These are phyloP conservation scores for Cyphellophora europaea DNA, from an alignment of 2,329 filamentous ascomycete species.

Conservation along the genomic window DNA sequence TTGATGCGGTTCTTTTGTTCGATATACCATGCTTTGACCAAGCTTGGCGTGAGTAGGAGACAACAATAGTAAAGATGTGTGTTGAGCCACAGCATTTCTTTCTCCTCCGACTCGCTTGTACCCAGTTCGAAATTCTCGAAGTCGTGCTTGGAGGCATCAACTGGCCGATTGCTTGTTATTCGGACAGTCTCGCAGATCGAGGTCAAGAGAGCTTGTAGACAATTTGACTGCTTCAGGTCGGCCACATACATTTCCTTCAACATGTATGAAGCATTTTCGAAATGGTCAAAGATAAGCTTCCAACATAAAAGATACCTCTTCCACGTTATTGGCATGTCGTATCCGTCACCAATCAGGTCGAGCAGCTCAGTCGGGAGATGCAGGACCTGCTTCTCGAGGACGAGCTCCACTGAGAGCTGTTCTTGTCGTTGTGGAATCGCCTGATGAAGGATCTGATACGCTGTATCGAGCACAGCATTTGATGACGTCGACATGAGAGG, in stretches of 20 bases:
- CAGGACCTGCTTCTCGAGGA: constrained; percentile 44
- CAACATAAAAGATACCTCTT: constrained; percentile 77
- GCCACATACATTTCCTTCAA: constrained; percentile 73
- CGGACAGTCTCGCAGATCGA: constrained; percentile 81
- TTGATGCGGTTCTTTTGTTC: constrained; percentile 71
- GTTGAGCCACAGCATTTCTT: constrained; percentile 72
- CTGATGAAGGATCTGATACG: constrained; percentile 69
- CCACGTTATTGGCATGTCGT: constrained; percentile 41
- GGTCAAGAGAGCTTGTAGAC: constrained; percentile 57
- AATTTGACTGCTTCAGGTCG: constrained; percentile 63
- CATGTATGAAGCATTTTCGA: constrained; percentile 66
- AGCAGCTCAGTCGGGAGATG: constrained; percentile 75
- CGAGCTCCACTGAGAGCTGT: constrained; percentile 68
- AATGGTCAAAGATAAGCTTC: constrained; percentile 83
- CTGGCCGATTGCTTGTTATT: constrained; percentile 61
- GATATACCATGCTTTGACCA: constrained; percentile 79
- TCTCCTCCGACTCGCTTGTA: constrained; percentile 48
- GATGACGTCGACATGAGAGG: constrained; percentile 68
- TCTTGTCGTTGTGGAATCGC: constrained; percentile 73
- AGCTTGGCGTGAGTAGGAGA: constrained; percentile 65
- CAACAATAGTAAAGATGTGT: constrained; percentile 78
- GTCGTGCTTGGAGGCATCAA: constrained; percentile 63
- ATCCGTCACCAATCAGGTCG: constrained; percentile 72
- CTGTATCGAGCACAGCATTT: constrained; percentile 64
- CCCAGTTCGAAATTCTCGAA: constrained; percentile 54